Evolutionary conservation across 768 basidiomycete genomes (phyloP), one percentile per base, ranked within the genome.

Genomic region (Lentinula detonsa): DNA sequence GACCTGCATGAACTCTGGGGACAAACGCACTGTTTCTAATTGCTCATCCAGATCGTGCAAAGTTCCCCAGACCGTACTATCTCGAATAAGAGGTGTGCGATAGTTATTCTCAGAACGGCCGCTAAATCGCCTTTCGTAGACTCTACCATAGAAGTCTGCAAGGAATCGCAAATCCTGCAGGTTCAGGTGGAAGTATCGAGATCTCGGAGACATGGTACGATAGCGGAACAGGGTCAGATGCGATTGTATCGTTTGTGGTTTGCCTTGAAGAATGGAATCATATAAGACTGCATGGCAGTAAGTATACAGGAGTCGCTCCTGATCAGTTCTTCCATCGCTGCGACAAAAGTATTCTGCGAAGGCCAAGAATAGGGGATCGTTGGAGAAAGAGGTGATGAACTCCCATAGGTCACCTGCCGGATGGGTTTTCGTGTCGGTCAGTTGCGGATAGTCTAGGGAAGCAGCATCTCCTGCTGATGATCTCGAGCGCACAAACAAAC

Each of bases 261-360:
- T 97, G 73, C 95, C 95, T 69, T 91, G 87, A n/a, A 94, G 76
- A 54, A 98, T 88, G 73, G 91, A 89, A 70, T 98, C 95, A 46
- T 95, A 78, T 11, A 94, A 72, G 33, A 83, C 80, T 0, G 91
- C 90, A 65, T 90, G 86, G 65, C 90, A 87, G 65, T 90, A 94
- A 9, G 79, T 78, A 61, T 85, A 83, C 69, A 91, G 86, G 9
- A 85, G 69, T 48, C 77, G 78, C 65, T 91, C 90, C 31, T 78
- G 76, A 3, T 78, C 76, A 10, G 84, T 84, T 62, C 81, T 82
- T 3, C 80, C 84, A 51, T 82, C 81, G 18, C 77, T 82, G 7
- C 87, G 80, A 51, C 87, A 86, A 63, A 94, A 81, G 63, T 88
- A 84, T 63, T 91, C 90, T 3, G 91, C 91, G 63, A 94, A 92